These are phyloP conservation scores for Ophiostoma sp. DNA, from an alignment of 2,329 filamentous ascomycete species.

Conservation along the genomic window DNA sequence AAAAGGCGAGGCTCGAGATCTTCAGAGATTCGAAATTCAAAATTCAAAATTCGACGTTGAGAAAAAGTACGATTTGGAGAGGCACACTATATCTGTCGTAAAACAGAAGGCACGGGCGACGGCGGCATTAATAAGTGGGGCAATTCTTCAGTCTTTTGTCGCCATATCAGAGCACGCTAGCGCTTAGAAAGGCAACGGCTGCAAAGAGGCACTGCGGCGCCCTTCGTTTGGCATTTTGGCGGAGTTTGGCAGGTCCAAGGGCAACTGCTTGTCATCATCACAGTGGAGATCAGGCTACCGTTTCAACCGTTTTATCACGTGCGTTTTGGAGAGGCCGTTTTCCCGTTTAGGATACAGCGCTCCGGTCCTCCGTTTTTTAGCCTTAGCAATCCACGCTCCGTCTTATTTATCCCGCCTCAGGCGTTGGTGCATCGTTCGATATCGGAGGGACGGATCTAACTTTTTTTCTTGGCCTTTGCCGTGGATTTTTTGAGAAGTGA, in stretches of 20 bases:
- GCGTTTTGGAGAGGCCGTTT: neutral
- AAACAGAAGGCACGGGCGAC: neutral
- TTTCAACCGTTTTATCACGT: slow-evolving; percentile 5
- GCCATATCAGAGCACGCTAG: neutral
- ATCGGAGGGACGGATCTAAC: slow-evolving; percentile 19
- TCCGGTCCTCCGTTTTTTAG: slow-evolving; percentile 5
- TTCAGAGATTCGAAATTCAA: neutral
- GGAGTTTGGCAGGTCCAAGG: neutral
- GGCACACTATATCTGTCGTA: neutral
- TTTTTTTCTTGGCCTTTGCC: neutral
- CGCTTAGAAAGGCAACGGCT: neutral
- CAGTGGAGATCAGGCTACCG: neutral
- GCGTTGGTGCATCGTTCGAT: slow-evolving; percentile 21
- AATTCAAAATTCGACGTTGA: neutral
- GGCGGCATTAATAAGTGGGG: slow-evolving; percentile 18
- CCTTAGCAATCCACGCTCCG: slow-evolving; percentile 10
- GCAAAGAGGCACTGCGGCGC: neutral
- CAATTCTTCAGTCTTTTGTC: neutral
- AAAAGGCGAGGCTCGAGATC: neutral
- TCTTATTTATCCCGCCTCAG: neutral
- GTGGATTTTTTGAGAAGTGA: neutral
- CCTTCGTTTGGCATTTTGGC: slow-evolving; percentile 8
- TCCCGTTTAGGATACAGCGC: neutral
- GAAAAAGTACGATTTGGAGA: slow-evolving; percentile 8
- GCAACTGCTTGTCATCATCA: neutral